Base-by-base conservation (phyloP, 2,329 filamentous ascomycete genomes). In the Claviceps sp. region DNA sequence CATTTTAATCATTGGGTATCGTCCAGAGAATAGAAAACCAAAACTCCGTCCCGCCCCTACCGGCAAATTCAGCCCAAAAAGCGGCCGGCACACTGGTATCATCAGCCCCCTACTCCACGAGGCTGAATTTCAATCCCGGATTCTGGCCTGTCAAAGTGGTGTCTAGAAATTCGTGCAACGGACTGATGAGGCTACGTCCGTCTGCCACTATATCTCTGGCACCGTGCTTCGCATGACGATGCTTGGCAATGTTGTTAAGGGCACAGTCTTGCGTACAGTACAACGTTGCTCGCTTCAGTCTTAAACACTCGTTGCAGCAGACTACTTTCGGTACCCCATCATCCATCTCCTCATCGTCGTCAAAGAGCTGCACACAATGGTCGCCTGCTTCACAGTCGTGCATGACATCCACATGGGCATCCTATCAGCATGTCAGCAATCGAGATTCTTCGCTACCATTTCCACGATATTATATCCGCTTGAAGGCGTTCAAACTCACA, bases 191-290 rank as follows among this genome's bases (percentile, higher is more conserved):
- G 38, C 52, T 54, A 49, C 53, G 54, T 14, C 57, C 53, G 22
- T 62, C 59, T 1, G 54, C 45, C 34, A 54, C 53, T 49, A 6
- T 29, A 13, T 59, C 59, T 49, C 61, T 60, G 2, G 63, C 62
- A 2, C 58, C 61, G 52, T 68, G 65, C 52, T 55, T 61, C 13
- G 46, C 52, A 11, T 67, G 64, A 20, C 69, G 61, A 56, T 76
- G 73, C 23, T 52, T 52, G 11, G 65, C 63, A 38, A 76, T 66
- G 53, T 74, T 71, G 13, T 55, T 58, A 23, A 58, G 59, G n/a
- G 70, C 71, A 56, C 73, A 76, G 36, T 61, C 58, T 29, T 63
- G 56, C 7, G 70, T 71, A 58, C 73, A 76, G 55, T 70, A 75
- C 5, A 69, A 47, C 0, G 66, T 65, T 23, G 64, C 59, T n/a